phyloP scores from a whole-genome alignment of 805 yeast genomes.

The Brettanomyces sp. region DNA sequence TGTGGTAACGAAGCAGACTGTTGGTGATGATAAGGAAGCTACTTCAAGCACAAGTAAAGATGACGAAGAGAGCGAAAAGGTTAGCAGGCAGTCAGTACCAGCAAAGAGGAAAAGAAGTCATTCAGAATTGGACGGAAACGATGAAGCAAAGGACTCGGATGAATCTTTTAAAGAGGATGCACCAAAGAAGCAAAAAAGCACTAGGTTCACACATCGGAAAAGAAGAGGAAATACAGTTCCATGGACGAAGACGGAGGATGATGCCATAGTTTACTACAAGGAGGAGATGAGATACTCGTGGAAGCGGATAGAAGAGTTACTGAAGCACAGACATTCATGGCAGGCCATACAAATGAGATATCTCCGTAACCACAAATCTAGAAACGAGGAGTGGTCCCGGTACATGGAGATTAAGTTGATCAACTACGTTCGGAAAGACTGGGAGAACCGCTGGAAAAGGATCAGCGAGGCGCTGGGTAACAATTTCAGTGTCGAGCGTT shows the following conservation, averaged over 20 bases:
- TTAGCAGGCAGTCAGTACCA: constrained; percentile 3
- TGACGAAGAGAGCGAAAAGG: constrained; percentile 3
- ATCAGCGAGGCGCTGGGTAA: constrained; percentile 24
- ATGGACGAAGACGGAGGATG: constrained; percentile 30
- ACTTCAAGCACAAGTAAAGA: neutral
- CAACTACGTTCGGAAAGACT: constrained; percentile 26
- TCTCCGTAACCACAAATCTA: constrained; percentile 28
- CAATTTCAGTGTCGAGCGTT: constrained; percentile 22
- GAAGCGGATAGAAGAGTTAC: constrained; percentile 27
- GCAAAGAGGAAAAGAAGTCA: neutral
- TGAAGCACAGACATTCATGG: constrained; percentile 30
- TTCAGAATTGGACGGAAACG: neutral
- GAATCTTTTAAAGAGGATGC: neutral
- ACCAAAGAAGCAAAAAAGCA: neutral
- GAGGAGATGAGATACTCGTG: constrained; percentile 29
- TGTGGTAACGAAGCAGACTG: neutral
- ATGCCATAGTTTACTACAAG: constrained; percentile 26
- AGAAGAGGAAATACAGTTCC: constrained; percentile 6
- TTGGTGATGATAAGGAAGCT: constrained; percentile 1
- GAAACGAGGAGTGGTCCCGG: constrained; percentile 27
- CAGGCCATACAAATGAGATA: constrained; percentile 41
- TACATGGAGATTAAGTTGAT: constrained; percentile 25
- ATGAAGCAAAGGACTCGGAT: neutral
- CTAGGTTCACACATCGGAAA: neutral
- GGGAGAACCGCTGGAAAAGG: constrained; percentile 33